phyloP scores from a whole-genome alignment of 345 rosid species.

The Balakata baccata region DNA sequence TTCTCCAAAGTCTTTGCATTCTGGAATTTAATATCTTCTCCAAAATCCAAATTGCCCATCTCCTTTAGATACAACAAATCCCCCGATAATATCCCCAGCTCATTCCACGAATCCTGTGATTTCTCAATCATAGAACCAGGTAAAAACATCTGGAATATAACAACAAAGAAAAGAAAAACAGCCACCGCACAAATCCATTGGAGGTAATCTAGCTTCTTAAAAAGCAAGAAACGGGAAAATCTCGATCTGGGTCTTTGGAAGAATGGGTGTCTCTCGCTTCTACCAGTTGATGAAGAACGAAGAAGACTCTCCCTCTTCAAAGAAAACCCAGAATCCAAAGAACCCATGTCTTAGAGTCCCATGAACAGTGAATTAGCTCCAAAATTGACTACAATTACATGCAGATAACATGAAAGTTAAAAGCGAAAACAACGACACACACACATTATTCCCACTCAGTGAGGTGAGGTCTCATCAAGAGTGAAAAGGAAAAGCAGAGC shows the following conservation, averaged over 20 bases:
- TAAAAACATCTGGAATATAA: constrained; percentile 62
- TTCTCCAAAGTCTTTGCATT: constrained; percentile 50
- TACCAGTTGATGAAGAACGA: constrained; percentile 39
- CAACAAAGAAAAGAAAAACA: constrained; percentile 59
- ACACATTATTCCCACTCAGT: not conserved
- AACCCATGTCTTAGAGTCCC: constrained; percentile 60
- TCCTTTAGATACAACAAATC: constrained; percentile 58
- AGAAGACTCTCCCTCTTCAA: constrained; percentile 44
- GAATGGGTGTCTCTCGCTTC: constrained; percentile 36
- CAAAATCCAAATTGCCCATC: constrained; percentile 60
- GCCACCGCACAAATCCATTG: constrained; percentile 66
- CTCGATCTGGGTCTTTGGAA: constrained; percentile 69
- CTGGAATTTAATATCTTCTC: constrained; percentile 52
- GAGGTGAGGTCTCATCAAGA: no score
- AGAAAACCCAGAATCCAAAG: constrained; percentile 57
- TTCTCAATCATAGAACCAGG: constrained; percentile 62
- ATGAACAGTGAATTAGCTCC: constrained; percentile 8
- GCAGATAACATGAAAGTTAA: not conserved
- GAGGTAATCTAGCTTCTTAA: constrained; percentile 60
- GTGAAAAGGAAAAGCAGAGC: not conserved
- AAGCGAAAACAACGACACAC: not conserved
- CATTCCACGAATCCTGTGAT: constrained; percentile 36
- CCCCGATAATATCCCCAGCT: constrained; percentile 23
- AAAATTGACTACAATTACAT: not conserved
- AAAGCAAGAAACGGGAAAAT: constrained; percentile 62